phyloP scores from a whole-genome alignment of 2,329 filamentous ascomycete genomes.

The Pseudogymnoascus sp. region DNA sequence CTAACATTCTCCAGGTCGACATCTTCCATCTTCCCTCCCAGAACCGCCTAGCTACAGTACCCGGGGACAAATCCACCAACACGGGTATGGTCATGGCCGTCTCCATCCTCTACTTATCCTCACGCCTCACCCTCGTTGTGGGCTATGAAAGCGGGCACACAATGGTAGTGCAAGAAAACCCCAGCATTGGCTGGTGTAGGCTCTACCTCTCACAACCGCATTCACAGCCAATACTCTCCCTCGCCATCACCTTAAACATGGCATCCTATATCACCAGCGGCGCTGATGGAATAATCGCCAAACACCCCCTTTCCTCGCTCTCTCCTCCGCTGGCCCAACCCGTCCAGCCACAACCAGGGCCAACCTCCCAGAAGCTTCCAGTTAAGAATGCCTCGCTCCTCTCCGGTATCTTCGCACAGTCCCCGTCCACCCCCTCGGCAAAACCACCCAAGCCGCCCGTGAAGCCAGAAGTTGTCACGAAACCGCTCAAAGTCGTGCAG shows the following conservation, averaged over 20 bases:
- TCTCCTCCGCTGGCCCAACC: background rate
- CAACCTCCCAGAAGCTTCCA: background rate
- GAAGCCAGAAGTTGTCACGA: constrained; percentile 16
- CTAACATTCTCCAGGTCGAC: constrained; percentile 52
- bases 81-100: constrained; percentile 88
- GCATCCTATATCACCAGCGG: constrained; percentile 66
- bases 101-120: constrained; percentile 45
- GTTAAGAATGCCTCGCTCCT: background rate
- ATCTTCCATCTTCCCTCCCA: constrained; percentile 77
- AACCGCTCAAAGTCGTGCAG: constrained; percentile 54
- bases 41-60: constrained; percentile 54
- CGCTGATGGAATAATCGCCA: constrained; percentile 72
- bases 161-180: constrained; percentile 46
- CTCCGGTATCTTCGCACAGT: background rate
- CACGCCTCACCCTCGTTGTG: constrained; percentile 55
- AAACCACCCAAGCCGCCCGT: background rate
- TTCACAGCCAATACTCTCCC: constrained; percentile 73
- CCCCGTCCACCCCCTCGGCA: background rate
- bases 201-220: constrained; percentile 63
- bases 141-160: constrained; percentile 83
- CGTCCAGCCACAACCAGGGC: background rate
- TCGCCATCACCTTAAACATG: constrained; percentile 45
- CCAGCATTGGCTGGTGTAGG: constrained; percentile 38
- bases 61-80: constrained; percentile 36
- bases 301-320: constrained; percentile 56